phyloP scores from a whole-genome alignment of 2,329 filamentous ascomycete genomes.

The Talaromyces sp. region DNA sequence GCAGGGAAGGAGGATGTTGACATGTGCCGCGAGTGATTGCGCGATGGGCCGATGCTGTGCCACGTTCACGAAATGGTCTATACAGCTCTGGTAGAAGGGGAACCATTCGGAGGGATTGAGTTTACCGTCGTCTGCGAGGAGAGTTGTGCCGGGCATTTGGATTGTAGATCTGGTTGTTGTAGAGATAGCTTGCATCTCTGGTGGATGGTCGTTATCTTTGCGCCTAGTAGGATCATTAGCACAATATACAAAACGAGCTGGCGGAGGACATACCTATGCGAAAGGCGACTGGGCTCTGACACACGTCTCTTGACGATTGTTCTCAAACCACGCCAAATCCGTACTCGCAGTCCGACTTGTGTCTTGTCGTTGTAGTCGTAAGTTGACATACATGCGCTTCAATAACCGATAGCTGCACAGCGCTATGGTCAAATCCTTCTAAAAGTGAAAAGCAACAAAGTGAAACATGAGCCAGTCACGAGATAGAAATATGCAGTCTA shows the following conservation, averaged over 20 bases:
- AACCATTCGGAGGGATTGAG: slow-evolving; percentile 81
- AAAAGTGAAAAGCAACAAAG: neutral
- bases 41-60: slow-evolving; percentile 76
- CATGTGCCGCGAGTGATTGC: slow-evolving; percentile 80
- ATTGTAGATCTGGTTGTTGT: neutral
- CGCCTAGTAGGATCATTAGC: neutral
- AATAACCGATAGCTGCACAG: slow-evolving; percentile 3
- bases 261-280: slow-evolving; percentile 11
- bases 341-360: neutral
- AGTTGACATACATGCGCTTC: slow-evolving; percentile 20
- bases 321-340: slow-evolving; percentile 1
- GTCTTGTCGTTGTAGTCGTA: neutral
- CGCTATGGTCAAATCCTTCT: neutral
- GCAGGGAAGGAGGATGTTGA: slow-evolving; percentile 88
- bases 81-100: slow-evolving; percentile 79
- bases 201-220: neutral
- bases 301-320: neutral
- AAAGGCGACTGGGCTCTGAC: slow-evolving; percentile 2
- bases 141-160: neutral
- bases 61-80: slow-evolving; percentile 82
- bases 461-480: slow-evolving; percentile 11
- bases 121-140: slow-evolving; percentile 39
- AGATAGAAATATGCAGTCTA: neutral
- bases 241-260: neutral
- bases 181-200: neutral